A percentile compares a stretch with the other conserved stretches of the same genome.
Evolutionary conservation across 306 rosid species (phyloP).

Genomic region (Dalbergia cultrata): DNA sequence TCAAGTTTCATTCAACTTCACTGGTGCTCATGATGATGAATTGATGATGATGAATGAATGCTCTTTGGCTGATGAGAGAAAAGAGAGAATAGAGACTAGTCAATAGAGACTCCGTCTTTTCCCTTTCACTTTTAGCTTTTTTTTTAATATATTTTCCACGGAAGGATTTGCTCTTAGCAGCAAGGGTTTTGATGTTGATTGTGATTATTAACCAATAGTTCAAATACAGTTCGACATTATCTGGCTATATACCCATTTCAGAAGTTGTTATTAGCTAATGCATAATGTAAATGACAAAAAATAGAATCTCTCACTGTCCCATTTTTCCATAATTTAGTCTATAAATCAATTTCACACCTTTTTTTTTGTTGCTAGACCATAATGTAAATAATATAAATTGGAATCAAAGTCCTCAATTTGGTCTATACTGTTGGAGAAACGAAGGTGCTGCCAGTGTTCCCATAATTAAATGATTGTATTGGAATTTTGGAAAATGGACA

Average conservation of each 20-base stretch:
- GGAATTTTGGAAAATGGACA: background rate
- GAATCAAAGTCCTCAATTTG: background rate
- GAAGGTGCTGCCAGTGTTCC: constrained; percentile 39
- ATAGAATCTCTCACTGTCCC: constrained; percentile 22
- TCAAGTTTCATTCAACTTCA: constrained; percentile 27
- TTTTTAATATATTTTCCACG: background rate
- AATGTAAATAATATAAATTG: constrained; percentile 12
- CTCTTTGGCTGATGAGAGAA: background rate
- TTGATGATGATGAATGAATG: background rate
- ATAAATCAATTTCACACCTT: background rate
- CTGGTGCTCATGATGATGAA: background rate
- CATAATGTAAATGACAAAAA: constrained; percentile 31
- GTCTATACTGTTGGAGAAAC: background rate
- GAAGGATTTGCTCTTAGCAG: constrained; percentile 14
- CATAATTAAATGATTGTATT: constrained; percentile 36
- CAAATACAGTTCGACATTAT: background rate
- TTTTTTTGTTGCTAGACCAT: background rate
- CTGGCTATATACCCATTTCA: background rate
- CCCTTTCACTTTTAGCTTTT: background rate
- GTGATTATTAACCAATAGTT: background rate
- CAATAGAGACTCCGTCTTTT: constrained; percentile 23
- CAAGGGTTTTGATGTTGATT: background rate
- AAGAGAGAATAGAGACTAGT: background rate
- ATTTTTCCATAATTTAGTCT: background rate
- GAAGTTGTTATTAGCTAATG: constrained; percentile 13